Percentiles rank a stretch among this genome's conserved stretches.
Evolutionary conservation across 352 stramenopile species (phyloP).

Genomic region (Thraustotheca clavata): DNA sequence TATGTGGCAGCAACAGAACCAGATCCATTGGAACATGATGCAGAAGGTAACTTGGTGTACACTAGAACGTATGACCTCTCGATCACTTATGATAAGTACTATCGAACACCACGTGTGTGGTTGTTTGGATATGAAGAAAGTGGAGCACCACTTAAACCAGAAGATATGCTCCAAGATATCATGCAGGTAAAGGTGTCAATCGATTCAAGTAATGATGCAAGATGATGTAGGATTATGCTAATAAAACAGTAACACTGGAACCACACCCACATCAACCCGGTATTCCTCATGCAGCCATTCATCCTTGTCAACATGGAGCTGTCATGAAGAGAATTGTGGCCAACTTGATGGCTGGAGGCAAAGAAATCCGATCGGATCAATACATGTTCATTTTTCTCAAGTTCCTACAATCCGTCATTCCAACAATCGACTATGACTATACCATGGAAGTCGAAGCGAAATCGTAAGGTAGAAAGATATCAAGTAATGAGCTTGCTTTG

Average conservation of each 20-base stretch:
- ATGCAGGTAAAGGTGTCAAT: slow-evolving; percentile 53
- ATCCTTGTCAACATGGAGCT: slow-evolving; percentile 96
- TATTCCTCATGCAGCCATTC: slow-evolving; percentile 91
- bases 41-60: slow-evolving; percentile 85
- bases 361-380: slow-evolving; percentile 88
- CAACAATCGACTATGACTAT: slow-evolving; percentile 99
- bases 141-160: slow-evolving; percentile 75
- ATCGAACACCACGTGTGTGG: slow-evolving; percentile 98
- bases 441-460: slow-evolving; percentile 93
- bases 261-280: slow-evolving; percentile 89
- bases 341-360: slow-evolving; percentile 80
- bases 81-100: slow-evolving; percentile 99
- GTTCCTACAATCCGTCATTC: slow-evolving; percentile 98
- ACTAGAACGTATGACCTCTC: slow-evolving; percentile 97
- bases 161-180: slow-evolving; percentile 98
- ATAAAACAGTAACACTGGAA: slow-evolving; percentile 98
- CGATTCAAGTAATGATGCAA: not conserved
- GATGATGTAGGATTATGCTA: slow-evolving; percentile 88
- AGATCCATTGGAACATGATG: slow-evolving; percentile 66
- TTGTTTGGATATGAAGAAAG: slow-evolving; percentile 95
- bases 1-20: slow-evolving; percentile 66
- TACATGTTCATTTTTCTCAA: slow-evolving; percentile 99
- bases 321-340: slow-evolving; percentile 98
- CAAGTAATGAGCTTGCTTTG: no score
- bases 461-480: slow-evolving; percentile 14